Evolutionary conservation across 805 yeast species (phyloP), one percentile per base, ranked within the genome.

Genomic region (Sugiyamaella chiloensis): DNA sequence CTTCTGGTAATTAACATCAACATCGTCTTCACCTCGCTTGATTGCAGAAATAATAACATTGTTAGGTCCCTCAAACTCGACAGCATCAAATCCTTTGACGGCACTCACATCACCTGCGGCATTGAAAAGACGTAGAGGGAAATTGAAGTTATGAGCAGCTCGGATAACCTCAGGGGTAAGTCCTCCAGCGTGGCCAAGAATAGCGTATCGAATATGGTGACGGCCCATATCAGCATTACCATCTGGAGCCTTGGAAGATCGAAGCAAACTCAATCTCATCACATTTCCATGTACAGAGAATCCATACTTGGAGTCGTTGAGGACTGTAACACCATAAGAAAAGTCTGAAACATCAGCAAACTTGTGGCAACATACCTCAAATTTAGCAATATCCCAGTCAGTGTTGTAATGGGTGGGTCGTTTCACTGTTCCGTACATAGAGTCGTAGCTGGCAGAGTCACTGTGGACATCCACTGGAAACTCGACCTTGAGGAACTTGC

Each of bases 361-460:
- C 62, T 87, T 87, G 66, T 91, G 99, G 61, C 85, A 88, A 62
- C 96, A 86, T 7, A 88, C 96, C 68, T 91, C 99, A 65, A 91
- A 91, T 65, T 89, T 90, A 47, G 98, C 97, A 31, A 85, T 84
- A 60, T 91, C 98, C 97, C 97, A 91, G 1, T 86, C 72, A 0
- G 98, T 91, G 64, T 91, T 93, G 69, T 74, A 91, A 66, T 91
- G 97, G 0, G 97, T 91, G 41, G 98, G 96, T 57, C 98, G 79
- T 60, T 78, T 81, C 3, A 96, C 90, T 34, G 86, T 67, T 45
- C 98, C 99, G 66, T 86, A 91, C 66, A 91, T 96, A 2, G 96
- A 87, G 64, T 91, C 99, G 64, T 87, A 91, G 50, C 81, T 79
- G 2, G 96, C 98, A 50, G 60, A 75, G 14, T 90, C 93, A 29